Percentiles rank a stretch among this genome's conserved stretches.
Conservation (phyloP, 768 basidiomycete genomes). For the Megacollybia marginata region DNA sequence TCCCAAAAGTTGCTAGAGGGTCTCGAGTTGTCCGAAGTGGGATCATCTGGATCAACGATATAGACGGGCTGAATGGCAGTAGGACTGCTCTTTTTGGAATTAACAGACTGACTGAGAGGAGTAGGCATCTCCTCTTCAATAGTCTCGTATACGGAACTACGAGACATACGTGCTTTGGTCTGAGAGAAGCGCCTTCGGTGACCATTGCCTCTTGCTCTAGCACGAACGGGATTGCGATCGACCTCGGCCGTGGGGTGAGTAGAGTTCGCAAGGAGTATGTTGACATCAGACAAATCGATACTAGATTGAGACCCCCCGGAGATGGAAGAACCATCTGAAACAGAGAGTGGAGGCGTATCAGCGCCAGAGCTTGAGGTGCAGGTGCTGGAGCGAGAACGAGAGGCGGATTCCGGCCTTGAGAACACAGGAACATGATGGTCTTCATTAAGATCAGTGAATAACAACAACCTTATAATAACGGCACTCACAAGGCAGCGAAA, state of each 20-base stretch:
- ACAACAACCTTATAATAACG: neutral
- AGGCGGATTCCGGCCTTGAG: conserved; percentile 43
- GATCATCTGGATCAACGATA: conserved; percentile 48
- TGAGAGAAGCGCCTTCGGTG: conserved; percentile 68
- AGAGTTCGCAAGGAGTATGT: conserved; percentile 44
- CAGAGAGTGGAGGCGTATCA: conserved; percentile 66
- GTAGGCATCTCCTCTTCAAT: conserved; percentile 63
- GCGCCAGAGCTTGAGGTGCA: conserved; percentile 59
- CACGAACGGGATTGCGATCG: conserved; percentile 31
- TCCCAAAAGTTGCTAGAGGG: conserved; percentile 49
- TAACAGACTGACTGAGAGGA: conserved; percentile 17
- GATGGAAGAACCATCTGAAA: conserved; percentile 60
- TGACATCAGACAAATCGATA: conserved; percentile 62
- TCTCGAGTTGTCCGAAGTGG: conserved; percentile 29
- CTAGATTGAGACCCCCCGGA: conserved; percentile 74
- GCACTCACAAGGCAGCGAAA: conserved; percentile 42
- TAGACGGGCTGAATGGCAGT: conserved; percentile 37
- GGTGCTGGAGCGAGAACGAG: conserved; percentile 57
- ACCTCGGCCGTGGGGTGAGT: conserved; percentile 43
- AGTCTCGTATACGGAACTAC: conserved; percentile 70
- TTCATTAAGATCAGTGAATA: conserved; percentile 15
- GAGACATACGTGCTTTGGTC: conserved; percentile 39
- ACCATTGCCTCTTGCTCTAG: conserved; percentile 53
- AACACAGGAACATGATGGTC: conserved; percentile 50
- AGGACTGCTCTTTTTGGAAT: conserved; percentile 28